Base-by-base conservation (phyloP, 768 basidiomycete genomes). In the Termitomyces sp. region DNA sequence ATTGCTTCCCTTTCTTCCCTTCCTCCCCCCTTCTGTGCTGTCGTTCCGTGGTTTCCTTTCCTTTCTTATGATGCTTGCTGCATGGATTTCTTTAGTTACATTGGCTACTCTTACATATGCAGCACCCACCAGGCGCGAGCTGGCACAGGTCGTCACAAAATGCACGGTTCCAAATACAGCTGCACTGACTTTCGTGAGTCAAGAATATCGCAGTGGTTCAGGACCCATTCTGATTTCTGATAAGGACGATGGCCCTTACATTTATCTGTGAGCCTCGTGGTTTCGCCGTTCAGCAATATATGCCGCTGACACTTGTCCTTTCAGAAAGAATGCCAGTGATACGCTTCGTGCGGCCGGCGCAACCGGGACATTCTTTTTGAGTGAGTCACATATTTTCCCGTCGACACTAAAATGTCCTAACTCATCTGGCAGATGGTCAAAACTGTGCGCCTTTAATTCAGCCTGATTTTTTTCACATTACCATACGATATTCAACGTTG, bases 181-280 rank as follows among this genome's bases (percentile, higher is more conserved):
- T 50, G 78, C 78, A 5, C 58, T 79, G 37, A 78, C 75, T 27
- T 77, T 78, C 53, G 74, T 76, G 54, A 49, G 75, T 68, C n/a
- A n/a, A 6, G 33, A 37, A 43, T 53, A 53, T 34, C 46, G 12
- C 3, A 33, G 8, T 24, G 33, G 10, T 27, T 32, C 49, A 33
- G 39, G 5, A 27, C 16, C 8, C 14, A 49, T n/a, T 40, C 36
- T 43, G 18, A 46, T 7, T 18, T 40, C n/a, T 7, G 13, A 36
- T 20, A 53, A 77, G 77, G 78, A 80, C 64, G 79, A 80, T 61
- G 79, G 79, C 2, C 77, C 79, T 7, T 76, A 65, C 34, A 53
- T 66, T 6, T 77, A 74, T 47, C 40, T 74, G 74, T 76, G 56
- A 49, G 71, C 62, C 24, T 50, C 16, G 8, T 34, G 16, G 13